Evolutionary conservation across 75 land plant species (phyloP).

Genomic region (Cryptomeria japonica): DNA sequence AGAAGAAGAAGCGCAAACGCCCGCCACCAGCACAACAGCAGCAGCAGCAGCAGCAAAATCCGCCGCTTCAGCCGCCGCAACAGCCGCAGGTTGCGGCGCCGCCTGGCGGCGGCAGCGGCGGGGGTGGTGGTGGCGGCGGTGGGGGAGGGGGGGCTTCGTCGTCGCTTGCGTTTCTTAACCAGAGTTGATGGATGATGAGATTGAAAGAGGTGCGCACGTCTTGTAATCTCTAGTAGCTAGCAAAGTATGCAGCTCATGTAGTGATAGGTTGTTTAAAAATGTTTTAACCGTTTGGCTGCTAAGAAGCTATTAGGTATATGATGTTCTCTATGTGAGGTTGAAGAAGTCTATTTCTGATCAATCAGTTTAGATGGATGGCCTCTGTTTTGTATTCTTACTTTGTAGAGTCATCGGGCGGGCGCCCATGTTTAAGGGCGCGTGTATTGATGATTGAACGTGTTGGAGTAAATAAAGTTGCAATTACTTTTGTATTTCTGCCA

Average conservation of each 20-base stretch:
- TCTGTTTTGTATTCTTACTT: background rate
- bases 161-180: background rate
- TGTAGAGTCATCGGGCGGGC: background rate
- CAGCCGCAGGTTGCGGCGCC: background rate
- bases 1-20: constrained; percentile 75
- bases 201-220: background rate
- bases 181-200: background rate
- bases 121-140: background rate
- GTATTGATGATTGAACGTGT: background rate
- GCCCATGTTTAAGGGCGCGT: background rate
- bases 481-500: background rate
- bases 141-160: background rate
- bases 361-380: background rate
- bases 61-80: background rate
- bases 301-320: too few relatives aligned
- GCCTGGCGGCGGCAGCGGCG: background rate
- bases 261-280: too few relatives aligned
- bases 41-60: background rate
- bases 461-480: background rate
- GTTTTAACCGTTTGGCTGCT: too few relatives aligned
- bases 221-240: background rate
- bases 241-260: background rate
- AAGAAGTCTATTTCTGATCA: background rate
- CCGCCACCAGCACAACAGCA: background rate
- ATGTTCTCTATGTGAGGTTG: background rate